Evolutionary conservation across 2,329 filamentous ascomycete genomes (phyloP), one percentile per base, ranked within the genome.

Genomic region (Colletotrichum godetiae): DNA sequence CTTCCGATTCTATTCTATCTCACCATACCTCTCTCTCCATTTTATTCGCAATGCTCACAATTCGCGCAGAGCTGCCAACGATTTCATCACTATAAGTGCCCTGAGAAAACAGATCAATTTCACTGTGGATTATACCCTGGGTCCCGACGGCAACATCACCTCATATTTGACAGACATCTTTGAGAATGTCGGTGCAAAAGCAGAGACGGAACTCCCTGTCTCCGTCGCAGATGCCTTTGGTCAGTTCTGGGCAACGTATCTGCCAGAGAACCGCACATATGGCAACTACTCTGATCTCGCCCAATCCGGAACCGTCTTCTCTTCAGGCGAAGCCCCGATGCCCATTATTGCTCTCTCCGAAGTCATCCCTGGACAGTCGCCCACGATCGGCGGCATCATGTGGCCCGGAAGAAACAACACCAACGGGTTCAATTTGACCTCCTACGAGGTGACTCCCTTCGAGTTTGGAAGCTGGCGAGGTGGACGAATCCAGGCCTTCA

Each of bases 391-490:
- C 3, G 76, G 76, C 10, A 74, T 80, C 46, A 75, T 79, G 78
- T 81, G 77, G 24, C 79, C 79, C 0, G 77, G 76, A 0, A 68
- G 74, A 33, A 79, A 80, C 61, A 60, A 29, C 3, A 79, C 79
- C 1, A 75, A 78, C 0, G 75, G 75, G 15, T 80, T 80, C 73
- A 80, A 80, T 27, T 53, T 79, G 3, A 80, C 81, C 0, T 76
- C 79, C 2, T 82, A 80, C 59, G 80, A 82, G 58, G 75, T 82
- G 0, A 82, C 76, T 0, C 80, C 81, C 0, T 82, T 79, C 52
- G 80, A 82, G 59, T 80, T 81, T 27, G 80, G 81, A 8, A 78
- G 77, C 31, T 82, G 81, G 80, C 59, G 68, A 3, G 80, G 80
- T 1, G 78, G 78, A 0, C 68, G 79, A 1, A 74, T 80, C 0